Percentiles rank a stretch among this genome's conserved stretches.
phyloP scores from a whole-genome alignment of 352 stramenopile genomes.

The Hyaloperonospora brassicae region DNA sequence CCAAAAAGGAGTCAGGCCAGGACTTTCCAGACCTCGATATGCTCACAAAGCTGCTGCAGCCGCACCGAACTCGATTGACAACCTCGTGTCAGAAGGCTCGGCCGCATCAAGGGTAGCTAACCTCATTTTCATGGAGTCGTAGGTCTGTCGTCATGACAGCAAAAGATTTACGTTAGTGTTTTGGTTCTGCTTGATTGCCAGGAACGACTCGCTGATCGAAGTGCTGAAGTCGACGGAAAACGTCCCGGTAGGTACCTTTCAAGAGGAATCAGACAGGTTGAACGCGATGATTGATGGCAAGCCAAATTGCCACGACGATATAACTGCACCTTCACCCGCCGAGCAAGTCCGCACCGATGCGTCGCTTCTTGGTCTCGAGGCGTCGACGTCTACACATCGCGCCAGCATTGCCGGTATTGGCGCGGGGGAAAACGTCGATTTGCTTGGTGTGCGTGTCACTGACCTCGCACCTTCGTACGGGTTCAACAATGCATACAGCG shows the following conservation, averaged over 20 bases:
- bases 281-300: conserved; percentile 22
- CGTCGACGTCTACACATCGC: conserved; percentile 3
- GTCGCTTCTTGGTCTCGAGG: conserved; percentile 52
- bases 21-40: conserved; percentile 91
- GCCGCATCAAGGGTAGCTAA: conserved; percentile 22
- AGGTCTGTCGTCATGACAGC: background rate
- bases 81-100: conserved; percentile 21
- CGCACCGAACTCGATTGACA: conserved; percentile 33
- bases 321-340: background rate
- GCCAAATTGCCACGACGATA: background rate
- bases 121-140: no score
- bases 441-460: conserved; percentile 31
- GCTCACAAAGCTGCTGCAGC: conserved; percentile 86
- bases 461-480: conserved; percentile 81
- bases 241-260: conserved; percentile 16
- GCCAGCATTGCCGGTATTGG: conserved; percentile 14
- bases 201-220: conserved; percentile 70
- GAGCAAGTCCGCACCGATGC: conserved; percentile 21
- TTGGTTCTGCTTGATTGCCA: conserved; percentile 5
- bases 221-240: conserved; percentile 47
- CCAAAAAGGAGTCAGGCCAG: conserved; percentile 80
- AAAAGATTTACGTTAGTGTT: background rate
- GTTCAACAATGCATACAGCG: conserved; percentile 90
- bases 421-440: conserved; percentile 5
- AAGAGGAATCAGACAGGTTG: conserved; percentile 20